Evolutionary conservation across 1,284 basidiomycete species (phyloP).

Genomic region (Rhodotorula sp.): DNA sequence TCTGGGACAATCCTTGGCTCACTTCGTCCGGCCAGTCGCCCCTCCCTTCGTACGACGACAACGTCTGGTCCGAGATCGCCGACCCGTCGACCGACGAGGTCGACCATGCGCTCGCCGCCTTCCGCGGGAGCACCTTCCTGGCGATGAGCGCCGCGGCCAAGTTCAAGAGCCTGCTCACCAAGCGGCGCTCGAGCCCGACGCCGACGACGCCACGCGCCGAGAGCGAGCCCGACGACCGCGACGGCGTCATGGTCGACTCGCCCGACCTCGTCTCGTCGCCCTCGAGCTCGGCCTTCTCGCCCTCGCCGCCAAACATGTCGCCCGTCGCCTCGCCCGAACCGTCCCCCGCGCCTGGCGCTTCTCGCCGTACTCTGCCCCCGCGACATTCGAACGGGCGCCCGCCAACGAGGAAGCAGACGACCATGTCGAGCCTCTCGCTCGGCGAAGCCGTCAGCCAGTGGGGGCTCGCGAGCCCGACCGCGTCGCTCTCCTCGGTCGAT

Average conservation of each 20-base stretch:
- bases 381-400: neutral
- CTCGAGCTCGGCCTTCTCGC: neutral
- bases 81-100: constrained; percentile 54
- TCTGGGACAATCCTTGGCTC: constrained; percentile 54
- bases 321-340: neutral
- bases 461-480: neutral
- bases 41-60: constrained; percentile 53
- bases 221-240: no score
- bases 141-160: constrained; percentile 32
- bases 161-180: constrained; percentile 25
- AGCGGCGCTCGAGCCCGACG: neutral
- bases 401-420: neutral
- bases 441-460: constrained; percentile 1
- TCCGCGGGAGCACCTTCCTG: constrained; percentile 41
- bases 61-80: constrained; percentile 51
- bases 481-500: neutral
- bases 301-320: neutral
- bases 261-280: constrained; percentile 23
- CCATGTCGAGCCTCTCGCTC: constrained; percentile 11
- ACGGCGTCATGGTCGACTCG: constrained; percentile 13
- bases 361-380: neutral
- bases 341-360: neutral
- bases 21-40: constrained; percentile 49
- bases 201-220: neutral
- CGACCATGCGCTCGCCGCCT: constrained; percentile 49